Evolutionary conservation across 345 rosid genomes (phyloP).

Genomic region (Citrus trifoliata): DNA sequence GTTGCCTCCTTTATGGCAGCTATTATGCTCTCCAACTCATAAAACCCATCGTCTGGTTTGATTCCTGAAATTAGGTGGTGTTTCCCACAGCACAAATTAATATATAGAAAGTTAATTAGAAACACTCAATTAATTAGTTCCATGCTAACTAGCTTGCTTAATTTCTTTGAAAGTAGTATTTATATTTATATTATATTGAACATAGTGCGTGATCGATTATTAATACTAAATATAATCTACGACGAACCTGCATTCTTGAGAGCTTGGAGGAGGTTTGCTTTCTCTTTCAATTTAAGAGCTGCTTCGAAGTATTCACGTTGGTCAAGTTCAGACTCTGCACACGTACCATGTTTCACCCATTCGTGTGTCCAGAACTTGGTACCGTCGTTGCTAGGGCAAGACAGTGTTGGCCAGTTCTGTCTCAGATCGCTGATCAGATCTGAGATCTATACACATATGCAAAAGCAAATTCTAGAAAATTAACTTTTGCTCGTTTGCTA

Average conservation of each 20-base stretch:
- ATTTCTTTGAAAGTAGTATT: background rate
- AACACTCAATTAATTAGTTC: background rate
- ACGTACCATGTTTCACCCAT: conserved; percentile 85
- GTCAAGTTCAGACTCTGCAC: conserved; percentile 65
- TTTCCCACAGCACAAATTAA: background rate
- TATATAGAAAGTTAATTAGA: background rate
- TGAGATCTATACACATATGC: conserved; percentile 38
- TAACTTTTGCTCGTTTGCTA: too few relatives aligned
- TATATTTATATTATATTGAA: too few relatives aligned
- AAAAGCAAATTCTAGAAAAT: too few relatives aligned
- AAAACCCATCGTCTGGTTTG: conserved; percentile 56
- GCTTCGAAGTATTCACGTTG: conserved; percentile 68
- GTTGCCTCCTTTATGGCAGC: conserved; percentile 43
- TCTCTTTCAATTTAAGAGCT: conserved; percentile 47
- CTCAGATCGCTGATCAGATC: conserved; percentile 44
- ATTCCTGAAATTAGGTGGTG: conserved; percentile 33
- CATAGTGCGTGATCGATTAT: too few relatives aligned
- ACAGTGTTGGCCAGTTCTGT: conserved; percentile 62
- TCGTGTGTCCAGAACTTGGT: conserved; percentile 73
- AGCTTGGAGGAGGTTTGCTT: conserved; percentile 51
- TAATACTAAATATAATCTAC: too few relatives aligned
- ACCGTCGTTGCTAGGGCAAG: conserved; percentile 74
- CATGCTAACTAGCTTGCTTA: background rate
- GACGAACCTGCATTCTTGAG: conserved; percentile 46
- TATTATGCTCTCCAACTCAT: conserved; percentile 31